These are phyloP conservation scores for Geotrichum candidum DNA, from an alignment of 1,139 yeast species.

Conservation along the genomic window DNA sequence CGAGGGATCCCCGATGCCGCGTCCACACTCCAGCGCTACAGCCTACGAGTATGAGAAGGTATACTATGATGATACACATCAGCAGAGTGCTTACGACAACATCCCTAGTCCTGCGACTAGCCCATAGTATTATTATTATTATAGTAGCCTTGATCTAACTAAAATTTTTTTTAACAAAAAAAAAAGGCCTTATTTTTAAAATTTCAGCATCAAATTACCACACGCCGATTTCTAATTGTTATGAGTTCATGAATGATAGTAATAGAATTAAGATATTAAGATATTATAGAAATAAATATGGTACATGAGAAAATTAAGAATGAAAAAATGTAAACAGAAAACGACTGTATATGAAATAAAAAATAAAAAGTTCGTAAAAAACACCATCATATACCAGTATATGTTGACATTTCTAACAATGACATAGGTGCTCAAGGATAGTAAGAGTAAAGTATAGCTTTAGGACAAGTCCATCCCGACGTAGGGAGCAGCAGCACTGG, in stretches of 20 bases:
- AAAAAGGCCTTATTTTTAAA: too few species aligned
- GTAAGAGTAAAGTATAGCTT: background rate
- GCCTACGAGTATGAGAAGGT: slow-evolving; percentile 8
- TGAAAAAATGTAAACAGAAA: background rate
- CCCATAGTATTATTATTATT: background rate
- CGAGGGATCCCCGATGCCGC: background rate
- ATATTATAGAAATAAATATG: background rate
- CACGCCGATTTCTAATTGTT: background rate
- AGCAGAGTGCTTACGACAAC: background rate
- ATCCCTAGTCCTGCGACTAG: slow-evolving; percentile 1
- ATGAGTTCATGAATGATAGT: background rate
- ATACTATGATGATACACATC: slow-evolving; percentile 1
- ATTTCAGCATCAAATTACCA: background rate
- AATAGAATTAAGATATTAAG: background rate
- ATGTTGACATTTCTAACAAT: background rate
- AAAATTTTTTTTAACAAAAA: too few species aligned
- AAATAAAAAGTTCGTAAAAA: background rate
- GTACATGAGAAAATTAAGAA: background rate
- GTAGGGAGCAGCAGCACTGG: background rate
- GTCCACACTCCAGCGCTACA: background rate
- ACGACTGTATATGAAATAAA: background rate
- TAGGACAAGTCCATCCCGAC: background rate
- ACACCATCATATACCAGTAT: background rate
- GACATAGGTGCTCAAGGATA: background rate
- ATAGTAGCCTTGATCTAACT: too few species aligned